Evolutionary conservation across 371 early-diverging fungal species (phyloP).

Genomic region (Rhizopus delemar): DNA sequence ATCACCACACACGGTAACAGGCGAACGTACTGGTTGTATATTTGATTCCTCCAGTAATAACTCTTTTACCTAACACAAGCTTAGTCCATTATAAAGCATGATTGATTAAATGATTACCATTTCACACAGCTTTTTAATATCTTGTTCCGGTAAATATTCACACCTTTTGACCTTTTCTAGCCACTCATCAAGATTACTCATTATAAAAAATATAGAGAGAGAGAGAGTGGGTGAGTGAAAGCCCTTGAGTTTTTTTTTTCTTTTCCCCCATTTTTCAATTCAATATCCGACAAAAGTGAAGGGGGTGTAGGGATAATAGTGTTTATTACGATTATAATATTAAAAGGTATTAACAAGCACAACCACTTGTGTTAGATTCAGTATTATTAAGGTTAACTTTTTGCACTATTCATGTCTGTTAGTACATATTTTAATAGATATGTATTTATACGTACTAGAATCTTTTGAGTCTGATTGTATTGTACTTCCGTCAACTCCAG

Average conservation of each 20-base stretch:
- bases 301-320: too few species aligned
- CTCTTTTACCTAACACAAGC: slow-evolving; percentile 79
- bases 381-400: slow-evolving; percentile 32
- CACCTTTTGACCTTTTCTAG: slow-evolving; percentile 69
- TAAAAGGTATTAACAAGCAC: slow-evolving; percentile 29
- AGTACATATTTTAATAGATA: neutral
- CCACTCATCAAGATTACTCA: slow-evolving; percentile 69
- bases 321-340: too few species aligned
- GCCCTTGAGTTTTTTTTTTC: neutral
- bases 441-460: slow-evolving; percentile 17
- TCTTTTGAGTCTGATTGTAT: slow-evolving; percentile 36
- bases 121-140: slow-evolving; percentile 67
- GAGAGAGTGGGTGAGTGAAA: neutral
- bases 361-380: slow-evolving; percentile 28
- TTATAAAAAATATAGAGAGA: slow-evolving; percentile 17
- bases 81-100: too few species aligned
- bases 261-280: neutral
- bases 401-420: slow-evolving; percentile 24
- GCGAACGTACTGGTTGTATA: slow-evolving; percentile 93
- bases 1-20: slow-evolving; percentile 99
- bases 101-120: slow-evolving; percentile 24
- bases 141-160: slow-evolving; percentile 88
- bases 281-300: neutral
- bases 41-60: slow-evolving; percentile 93
- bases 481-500: slow-evolving; percentile 74